Evolutionary conservation across 495 filamentous ascomycete genomes (phyloP), one percentile per base, ranked within the genome.

Genomic region (Tuber umbilicatum): DNA sequence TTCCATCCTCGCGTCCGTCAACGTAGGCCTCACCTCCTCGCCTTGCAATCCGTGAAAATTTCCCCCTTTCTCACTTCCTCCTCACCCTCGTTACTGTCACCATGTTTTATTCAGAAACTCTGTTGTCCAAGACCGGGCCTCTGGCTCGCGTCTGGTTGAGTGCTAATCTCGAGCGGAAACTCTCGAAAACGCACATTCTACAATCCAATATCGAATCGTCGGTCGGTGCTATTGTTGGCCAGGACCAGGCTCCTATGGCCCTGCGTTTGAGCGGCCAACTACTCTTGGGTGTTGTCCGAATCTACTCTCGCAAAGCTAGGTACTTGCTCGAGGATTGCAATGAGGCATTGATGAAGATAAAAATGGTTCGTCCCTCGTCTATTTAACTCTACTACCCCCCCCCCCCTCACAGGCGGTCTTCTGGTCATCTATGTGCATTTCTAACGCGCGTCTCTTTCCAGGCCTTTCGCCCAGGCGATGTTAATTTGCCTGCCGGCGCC

Each of bases 101-200:
- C 83, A 99, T 99, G 95, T 99, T 99, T 86, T 99, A 97, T 85
- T 97, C 95, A 37, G 94, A 97, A 86, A 93, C 93, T 69, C 89
- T 99, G 73, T 89, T 99, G 76, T 94, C 93, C 73, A 95, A 96
- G 89, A 97, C 93, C 70, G 95, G 96, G 87, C 94, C 95, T 80
- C 84, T 99, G 87, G 96, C 95, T 83, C 92, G 94, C 81, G 95
- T 97, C 85, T 98, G 95, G 95, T 89, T 98, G 75, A 97, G 94
- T 40, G 93, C 94, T 85, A 98, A 98, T 85, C 85, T 97, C 79
- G 94, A 98, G 88, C 93, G 93, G 87, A 98, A 97, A 84, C 89
- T 99, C 64, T 93, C 94, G 74, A 99, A 98, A 84, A 92, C 91
- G 73, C 92, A 97, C 80, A 93, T 98, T 74, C 83, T 98, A 75